phyloP scores from a whole-genome alignment of 768 basidiomycete species.

The Tephrocybe sp. region DNA sequence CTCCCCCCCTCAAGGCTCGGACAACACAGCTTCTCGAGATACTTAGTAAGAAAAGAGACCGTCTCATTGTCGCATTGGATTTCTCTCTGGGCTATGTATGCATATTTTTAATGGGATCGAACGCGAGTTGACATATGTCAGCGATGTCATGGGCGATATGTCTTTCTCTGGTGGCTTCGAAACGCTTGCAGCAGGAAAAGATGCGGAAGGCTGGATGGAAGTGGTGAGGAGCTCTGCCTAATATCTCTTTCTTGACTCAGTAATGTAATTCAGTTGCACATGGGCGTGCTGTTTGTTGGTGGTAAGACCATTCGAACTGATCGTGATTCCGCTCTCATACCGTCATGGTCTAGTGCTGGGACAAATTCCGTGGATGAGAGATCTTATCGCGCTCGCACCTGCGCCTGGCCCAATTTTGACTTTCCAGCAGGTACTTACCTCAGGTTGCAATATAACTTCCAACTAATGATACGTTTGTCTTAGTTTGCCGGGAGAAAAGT shows the following conservation, averaged over 20 bases:
- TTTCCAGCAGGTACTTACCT: conserved; percentile 15
- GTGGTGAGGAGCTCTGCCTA: conserved; percentile 8
- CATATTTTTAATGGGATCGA: conserved; percentile 5
- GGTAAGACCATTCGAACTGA: conserved; percentile 17
- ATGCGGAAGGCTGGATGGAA: conserved; percentile 25
- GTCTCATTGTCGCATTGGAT: conserved; percentile 21
- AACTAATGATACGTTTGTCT: background rate
- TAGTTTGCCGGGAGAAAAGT: conserved; percentile 20
- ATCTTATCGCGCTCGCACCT: conserved; percentile 17
- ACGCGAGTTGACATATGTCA: background rate
- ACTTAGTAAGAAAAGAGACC: background rate
- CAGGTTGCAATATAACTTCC: background rate
- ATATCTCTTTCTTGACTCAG: background rate
- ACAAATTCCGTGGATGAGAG: conserved; percentile 24
- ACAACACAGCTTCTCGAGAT: conserved; percentile 15
- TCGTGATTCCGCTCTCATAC: background rate
- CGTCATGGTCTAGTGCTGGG: conserved; percentile 17
- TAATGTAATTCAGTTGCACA: conserved; percentile 15
- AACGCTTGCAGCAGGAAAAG: conserved; percentile 20
- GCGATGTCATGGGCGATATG: conserved; percentile 28
- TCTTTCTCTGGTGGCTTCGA: conserved; percentile 27
- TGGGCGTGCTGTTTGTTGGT: conserved; percentile 19
- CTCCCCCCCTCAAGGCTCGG: background rate
- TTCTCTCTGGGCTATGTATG: conserved; percentile 11
- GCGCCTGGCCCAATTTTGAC: conserved; percentile 19